These are phyloP conservation scores for Pavlovales sp. DNA, from an alignment of 208 protist genomes.

Conservation along the genomic window DNA sequence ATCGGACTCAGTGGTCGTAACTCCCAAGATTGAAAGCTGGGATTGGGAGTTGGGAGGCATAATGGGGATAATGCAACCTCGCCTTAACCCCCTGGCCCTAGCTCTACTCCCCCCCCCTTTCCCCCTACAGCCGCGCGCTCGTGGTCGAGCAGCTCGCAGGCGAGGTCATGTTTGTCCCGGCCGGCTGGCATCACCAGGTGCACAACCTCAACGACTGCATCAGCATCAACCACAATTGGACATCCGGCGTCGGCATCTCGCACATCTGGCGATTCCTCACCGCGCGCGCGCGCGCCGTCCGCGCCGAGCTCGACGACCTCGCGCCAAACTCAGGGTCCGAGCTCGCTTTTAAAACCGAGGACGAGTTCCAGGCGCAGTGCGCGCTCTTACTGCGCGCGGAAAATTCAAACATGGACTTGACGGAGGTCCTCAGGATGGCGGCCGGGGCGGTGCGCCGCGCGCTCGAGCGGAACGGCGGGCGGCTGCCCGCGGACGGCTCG, in stretches of 20 bases:
- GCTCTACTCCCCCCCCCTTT: too few species aligned
- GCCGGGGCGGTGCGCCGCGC: too few species aligned
- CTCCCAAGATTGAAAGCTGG: too few species aligned
- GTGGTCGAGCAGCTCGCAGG: neutral
- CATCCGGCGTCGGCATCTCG: neutral
- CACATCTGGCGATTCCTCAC: neutral
- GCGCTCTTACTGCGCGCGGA: neutral
- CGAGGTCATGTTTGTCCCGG: slow-evolving; percentile 24
- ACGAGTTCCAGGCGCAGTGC: neutral
- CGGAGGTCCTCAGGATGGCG: too few species aligned
- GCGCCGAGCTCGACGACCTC: neutral
- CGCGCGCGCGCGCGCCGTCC: neutral
- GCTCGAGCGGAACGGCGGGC: too few species aligned
- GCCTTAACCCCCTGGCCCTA: too few species aligned
- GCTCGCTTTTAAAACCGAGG: neutral
- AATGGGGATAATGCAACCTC: too few species aligned
- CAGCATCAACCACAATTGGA: slow-evolving; percentile 35
- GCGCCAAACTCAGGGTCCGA: neutral
- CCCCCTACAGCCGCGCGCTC: neutral
- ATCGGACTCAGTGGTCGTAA: too few species aligned
- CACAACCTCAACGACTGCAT: neutral
- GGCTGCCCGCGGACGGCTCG: too few species aligned
- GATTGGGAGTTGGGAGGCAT: too few species aligned
- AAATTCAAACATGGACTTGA: too few species aligned
- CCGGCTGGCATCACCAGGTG: slow-evolving; percentile 34